Evolutionary conservation across 2,329 filamentous ascomycete species (phyloP).

Genomic region (Drechslerella coelobrocha): DNA sequence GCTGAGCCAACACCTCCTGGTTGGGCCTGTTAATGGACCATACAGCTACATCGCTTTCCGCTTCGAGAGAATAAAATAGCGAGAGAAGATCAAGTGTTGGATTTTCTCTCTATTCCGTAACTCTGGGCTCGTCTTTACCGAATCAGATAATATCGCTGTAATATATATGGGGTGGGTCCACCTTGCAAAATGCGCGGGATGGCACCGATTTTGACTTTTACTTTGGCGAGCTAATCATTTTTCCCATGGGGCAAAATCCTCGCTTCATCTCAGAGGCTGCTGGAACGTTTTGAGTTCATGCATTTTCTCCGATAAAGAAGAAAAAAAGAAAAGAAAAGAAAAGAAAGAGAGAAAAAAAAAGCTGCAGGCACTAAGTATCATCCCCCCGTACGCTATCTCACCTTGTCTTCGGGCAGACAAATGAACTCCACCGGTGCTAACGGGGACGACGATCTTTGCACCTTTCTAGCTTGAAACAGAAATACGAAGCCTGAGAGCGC

Average conservation of each 20-base stretch:
- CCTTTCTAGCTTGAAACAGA: constrained; percentile 12
- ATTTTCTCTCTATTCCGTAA: constrained; percentile 26
- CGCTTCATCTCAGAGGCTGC: constrained; percentile 12
- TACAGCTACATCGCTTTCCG: constrained; percentile 24
- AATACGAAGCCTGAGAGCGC: constrained; percentile 25
- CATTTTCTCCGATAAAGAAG: constrained; percentile 35
- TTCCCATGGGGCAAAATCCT: constrained; percentile 12
- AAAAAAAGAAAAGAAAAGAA: neutral
- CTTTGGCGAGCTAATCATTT: constrained; percentile 46
- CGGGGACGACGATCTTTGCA: constrained; percentile 7
- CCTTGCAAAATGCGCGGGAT: constrained; percentile 4
- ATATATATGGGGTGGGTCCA: constrained; percentile 22
- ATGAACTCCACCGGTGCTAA: constrained; percentile 6
- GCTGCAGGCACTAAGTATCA: neutral
- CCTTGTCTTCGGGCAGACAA: constrained; percentile 36
- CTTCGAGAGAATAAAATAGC: constrained; percentile 23
- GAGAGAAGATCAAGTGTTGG: constrained; percentile 22
- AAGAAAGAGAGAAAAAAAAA: neutral
- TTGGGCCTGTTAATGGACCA: constrained; percentile 29
- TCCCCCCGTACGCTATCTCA: neutral
- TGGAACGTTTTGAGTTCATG: constrained; percentile 10
- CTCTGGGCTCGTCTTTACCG: neutral
- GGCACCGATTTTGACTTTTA: neutral
- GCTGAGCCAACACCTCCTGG: constrained; percentile 39
- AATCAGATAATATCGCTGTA: neutral